Base-by-base conservation (phyloP, 1,139 yeast genomes). In the Suhomyces coccinellae region DNA sequence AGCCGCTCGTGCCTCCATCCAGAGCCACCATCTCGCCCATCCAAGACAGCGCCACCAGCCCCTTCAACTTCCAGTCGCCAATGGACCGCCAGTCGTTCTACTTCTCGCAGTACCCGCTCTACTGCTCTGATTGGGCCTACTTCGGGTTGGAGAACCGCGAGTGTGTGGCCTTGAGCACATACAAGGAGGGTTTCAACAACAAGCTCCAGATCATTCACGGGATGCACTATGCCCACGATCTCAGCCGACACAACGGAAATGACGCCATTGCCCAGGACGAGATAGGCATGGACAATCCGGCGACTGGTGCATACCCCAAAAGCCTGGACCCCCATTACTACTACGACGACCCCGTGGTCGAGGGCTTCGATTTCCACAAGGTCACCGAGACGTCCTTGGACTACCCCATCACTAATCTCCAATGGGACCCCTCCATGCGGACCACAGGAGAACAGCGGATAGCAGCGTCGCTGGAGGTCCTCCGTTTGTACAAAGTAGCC, bases 391-490 rank as follows among this genome's bases (percentile, higher is more conserved):
- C 73, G 8, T 61, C 64, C 15, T 75, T 83, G 11, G 81, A 80
- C 44, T 81, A 83, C 52, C 95, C 95, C 0, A 71, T 82, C 4
- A 86, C 95, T 0, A 76, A 79, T 47, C 57, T 86, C 32, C 83
- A 80, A 54, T 87, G 95, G 95, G 89, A 85, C 55, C 91, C 93
- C 43, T 55, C 60, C 17, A 62, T 67, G 64, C 51, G 45, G 36
- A 46, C 49, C 34, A 48, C 49, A 41, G 64, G 73, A 4, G 54
- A 53, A 17, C 75, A 77, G 49, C 63, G 83, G 45, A 62, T 87
- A 36, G 85, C 88, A 1, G 79, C 91, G 0, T 78, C 88, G 10
- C 82, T 85, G 46, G 95, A 87, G 56, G 83, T 85, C 38, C 67
- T 87, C 45, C 70, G 93, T 43, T 58, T 87, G 22, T 87, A 88